Percentiles rank a stretch among this genome's conserved stretches.
Evolutionary conservation across 768 basidiomycete species (phyloP).

Genomic region (Rhodotorula kratochvilovae): DNA sequence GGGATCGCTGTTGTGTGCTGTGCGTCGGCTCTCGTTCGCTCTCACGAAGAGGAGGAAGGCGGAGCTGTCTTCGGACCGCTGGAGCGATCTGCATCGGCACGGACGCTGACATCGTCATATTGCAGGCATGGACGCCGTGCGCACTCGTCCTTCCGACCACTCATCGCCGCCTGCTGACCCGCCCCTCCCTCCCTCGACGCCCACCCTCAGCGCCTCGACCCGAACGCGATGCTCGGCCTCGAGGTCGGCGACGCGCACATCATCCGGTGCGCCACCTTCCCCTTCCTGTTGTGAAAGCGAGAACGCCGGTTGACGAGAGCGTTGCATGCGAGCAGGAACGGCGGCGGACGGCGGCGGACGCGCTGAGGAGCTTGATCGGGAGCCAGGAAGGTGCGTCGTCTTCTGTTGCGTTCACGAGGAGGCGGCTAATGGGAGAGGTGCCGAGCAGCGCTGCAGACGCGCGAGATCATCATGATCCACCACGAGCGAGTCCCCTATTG

Average conservation of each 20-base stretch:
- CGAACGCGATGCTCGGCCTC: constrained; percentile 14
- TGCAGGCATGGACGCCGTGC: constrained; percentile 5
- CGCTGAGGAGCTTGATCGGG: constrained; percentile 9
- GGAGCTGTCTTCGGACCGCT: no score
- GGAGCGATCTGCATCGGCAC: no score
- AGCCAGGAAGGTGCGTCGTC: constrained; percentile 1
- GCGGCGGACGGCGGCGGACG: constrained; percentile 13
- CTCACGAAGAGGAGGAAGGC: no score
- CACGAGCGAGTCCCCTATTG: background rate
- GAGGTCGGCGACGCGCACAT: constrained; percentile 25
- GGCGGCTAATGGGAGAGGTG: no score
- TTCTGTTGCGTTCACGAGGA: no score
- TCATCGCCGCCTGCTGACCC: background rate
- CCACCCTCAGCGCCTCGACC: constrained; percentile 4
- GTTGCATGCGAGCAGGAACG: background rate
- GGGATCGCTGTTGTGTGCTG: constrained; percentile 20
- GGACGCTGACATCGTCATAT: no score
- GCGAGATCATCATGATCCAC: constrained; percentile 17
- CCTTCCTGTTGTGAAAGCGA: no score
- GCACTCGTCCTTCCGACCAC: background rate
- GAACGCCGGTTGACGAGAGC: background rate
- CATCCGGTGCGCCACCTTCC: constrained; percentile 5
- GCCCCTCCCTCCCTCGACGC: background rate
- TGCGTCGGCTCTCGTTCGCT: background rate
- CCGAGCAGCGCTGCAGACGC: constrained; percentile 1